Conservation (phyloP, 169 alveolate genomes). For the Blepharisma undulans region DNA sequence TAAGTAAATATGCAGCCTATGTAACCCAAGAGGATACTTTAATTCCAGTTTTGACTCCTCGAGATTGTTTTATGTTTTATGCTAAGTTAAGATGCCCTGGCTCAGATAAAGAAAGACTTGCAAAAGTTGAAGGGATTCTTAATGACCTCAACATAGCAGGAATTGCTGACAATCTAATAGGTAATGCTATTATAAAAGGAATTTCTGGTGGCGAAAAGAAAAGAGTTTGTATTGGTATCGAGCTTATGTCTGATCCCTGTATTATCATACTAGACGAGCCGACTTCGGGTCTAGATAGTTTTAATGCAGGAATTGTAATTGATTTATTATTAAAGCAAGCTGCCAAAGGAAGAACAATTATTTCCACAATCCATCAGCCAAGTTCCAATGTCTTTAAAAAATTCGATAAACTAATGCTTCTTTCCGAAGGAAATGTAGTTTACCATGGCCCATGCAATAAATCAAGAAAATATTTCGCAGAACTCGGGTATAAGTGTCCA, state of each 20-base stretch:
- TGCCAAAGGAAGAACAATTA: slow-evolving; percentile 71
- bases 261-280: slow-evolving; percentile 88
- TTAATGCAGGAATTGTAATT: slow-evolving; percentile 72
- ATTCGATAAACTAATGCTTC: slow-evolving; percentile 76
- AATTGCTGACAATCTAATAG: neutral
- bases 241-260: slow-evolving; percentile 82
- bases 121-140: neutral
- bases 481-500: slow-evolving; percentile 47
- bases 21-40: slow-evolving; percentile 60
- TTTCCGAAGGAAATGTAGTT: slow-evolving; percentile 74
- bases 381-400: slow-evolving; percentile 69
- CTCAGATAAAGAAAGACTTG: neutral
- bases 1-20: slow-evolving; percentile 41
- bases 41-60: slow-evolving; percentile 47
- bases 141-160: neutral
- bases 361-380: slow-evolving; percentile 83
- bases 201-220: slow-evolving; percentile 84
- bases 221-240: slow-evolving; percentile 84
- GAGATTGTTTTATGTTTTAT: slow-evolving; percentile 59
- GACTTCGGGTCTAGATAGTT: slow-evolving; percentile 88
- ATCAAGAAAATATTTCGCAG: slow-evolving; percentile 35
- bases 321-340: slow-evolving; percentile 74
- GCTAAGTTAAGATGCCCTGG: slow-evolving; percentile 56
- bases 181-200: slow-evolving; percentile 54
- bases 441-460: slow-evolving; percentile 59